phyloP scores from a whole-genome alignment of 1,284 basidiomycete genomes.

The Retiboletus fuscus region DNA sequence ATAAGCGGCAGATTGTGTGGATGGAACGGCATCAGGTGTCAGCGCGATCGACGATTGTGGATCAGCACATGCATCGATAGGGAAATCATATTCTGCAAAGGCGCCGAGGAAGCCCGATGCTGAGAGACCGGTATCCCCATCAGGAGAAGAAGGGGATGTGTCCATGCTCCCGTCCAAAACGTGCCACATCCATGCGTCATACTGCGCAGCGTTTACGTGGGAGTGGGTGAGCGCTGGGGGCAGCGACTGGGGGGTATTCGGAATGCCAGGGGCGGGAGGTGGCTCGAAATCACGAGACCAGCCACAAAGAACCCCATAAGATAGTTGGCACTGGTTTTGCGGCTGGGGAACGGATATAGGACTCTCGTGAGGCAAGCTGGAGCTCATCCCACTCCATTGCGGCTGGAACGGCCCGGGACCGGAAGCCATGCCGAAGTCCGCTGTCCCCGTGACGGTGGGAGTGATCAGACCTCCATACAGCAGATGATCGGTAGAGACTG shows the following conservation, averaged over 20 bases:
- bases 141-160: not conserved
- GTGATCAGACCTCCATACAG: not conserved
- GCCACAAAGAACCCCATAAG: not conserved
- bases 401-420: not conserved
- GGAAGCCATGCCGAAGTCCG: not conserved
- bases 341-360: not conserved
- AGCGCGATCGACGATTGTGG: not conserved
- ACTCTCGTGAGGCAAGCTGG: not conserved
- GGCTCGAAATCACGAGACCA: constrained; percentile 5
- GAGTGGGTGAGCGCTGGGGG: not conserved
- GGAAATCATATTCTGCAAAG: not conserved
- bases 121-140: constrained; percentile 12
- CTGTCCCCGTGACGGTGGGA: not conserved
- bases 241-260: not conserved
- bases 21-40: not conserved
- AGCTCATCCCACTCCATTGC: not conserved
- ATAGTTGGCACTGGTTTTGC: constrained; percentile 2
- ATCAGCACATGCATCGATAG: not conserved
- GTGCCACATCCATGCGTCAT: constrained; percentile 6
- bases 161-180: not conserved
- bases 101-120: not conserved
- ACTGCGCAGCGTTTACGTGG: not conserved
- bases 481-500: not conserved
- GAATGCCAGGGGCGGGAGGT: not conserved
- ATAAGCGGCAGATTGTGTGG: not conserved